These are phyloP conservation scores for Fabrea salina DNA, from an alignment of 169 alveolate species.

Conservation along the genomic window DNA sequence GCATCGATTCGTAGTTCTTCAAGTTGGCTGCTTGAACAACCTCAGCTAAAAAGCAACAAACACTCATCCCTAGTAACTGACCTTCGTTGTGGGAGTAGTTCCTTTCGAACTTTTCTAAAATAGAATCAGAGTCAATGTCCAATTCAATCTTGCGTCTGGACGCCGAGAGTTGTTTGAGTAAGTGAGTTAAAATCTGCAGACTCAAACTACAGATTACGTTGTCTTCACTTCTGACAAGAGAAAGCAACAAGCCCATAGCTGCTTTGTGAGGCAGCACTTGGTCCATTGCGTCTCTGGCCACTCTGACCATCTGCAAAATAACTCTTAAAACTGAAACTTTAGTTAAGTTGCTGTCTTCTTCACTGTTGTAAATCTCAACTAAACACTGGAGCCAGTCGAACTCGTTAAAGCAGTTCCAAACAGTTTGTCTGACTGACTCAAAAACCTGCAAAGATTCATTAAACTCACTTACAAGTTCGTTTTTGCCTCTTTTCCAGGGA, in stretches of 20 bases:
- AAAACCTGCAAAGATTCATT: constrained; percentile 50
- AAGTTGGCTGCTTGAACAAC: constrained; percentile 41
- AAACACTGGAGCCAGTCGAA: constrained; percentile 50
- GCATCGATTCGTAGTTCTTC: neutral
- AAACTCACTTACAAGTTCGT: constrained; percentile 46
- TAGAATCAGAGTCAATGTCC: constrained; percentile 46
- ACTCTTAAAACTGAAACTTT: constrained; percentile 71
- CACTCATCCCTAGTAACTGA: constrained; percentile 18
- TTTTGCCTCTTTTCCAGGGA: constrained; percentile 73
- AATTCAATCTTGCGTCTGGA: constrained; percentile 30
- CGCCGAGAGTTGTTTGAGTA: constrained; percentile 48
- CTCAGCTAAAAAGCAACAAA: constrained; percentile 65
- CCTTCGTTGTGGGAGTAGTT: neutral
- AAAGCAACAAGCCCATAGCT: constrained; percentile 41
- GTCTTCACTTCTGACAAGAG: constrained; percentile 59
- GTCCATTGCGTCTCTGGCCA: constrained; percentile 58
- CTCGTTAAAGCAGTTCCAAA: constrained; percentile 36
- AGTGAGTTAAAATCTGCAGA: constrained; percentile 59
- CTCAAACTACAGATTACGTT: constrained; percentile 52
- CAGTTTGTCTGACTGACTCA: constrained; percentile 48
- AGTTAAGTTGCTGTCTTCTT: constrained; percentile 66
- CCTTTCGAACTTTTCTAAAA: neutral
- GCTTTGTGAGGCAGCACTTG: constrained; percentile 42
- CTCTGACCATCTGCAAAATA: constrained; percentile 63
- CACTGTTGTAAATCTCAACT: constrained; percentile 26